Evolutionary conservation across 768 basidiomycete species (phyloP), one percentile per base, ranked within the genome.

Genomic region (Tulasnella sp.): DNA sequence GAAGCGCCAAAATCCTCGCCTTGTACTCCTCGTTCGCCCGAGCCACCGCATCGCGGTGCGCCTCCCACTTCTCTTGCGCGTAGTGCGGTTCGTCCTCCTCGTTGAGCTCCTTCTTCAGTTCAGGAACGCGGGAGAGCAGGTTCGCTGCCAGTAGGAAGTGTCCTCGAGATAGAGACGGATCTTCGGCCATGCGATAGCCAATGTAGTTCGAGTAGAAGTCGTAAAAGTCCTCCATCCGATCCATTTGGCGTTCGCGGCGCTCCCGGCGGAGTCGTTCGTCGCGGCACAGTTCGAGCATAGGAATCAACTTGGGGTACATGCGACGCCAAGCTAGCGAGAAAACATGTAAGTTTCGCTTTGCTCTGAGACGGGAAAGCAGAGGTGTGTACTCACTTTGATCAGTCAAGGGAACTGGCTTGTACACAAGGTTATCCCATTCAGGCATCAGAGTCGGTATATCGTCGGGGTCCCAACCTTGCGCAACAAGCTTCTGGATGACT

Each of bases 351-450:
- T 5, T 13, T 39, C 26, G 13, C 4, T 75, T n/a, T 3, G 55
- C 4, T 18, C 0, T 9, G 26, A 15, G 18, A 20, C 46, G 2
- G 18, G n/a, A 11, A 37, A 7, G 26, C 18, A 57, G n/a, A n/a
- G n/a, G n/a, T n/a, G n/a, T n/a, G n/a, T n/a, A n/a, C n/a, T n/a
- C n/a, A n/a, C 78, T 70, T 44, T 42, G 73, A 29, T 46, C 61
- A 11, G 78, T 79, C n/a, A 79, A 77, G 23, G 46, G 61, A 29
- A 23, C n/a, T 2, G 78, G 78, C 42, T 79, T 44, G 9, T 78
- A 10, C 18, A 78, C 35, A 5, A 79, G 32, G 18, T 20, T 51
- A 16, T 77, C 61, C 48, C 67, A 79, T 32, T 79, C 78, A 10
- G 20, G 20, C 40, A 20, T n/a, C 39, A 40, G 3, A 11, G 29